phyloP scores from a whole-genome alignment of 2,329 filamentous ascomycete species.

The Pseudogymnoascus sp. region DNA sequence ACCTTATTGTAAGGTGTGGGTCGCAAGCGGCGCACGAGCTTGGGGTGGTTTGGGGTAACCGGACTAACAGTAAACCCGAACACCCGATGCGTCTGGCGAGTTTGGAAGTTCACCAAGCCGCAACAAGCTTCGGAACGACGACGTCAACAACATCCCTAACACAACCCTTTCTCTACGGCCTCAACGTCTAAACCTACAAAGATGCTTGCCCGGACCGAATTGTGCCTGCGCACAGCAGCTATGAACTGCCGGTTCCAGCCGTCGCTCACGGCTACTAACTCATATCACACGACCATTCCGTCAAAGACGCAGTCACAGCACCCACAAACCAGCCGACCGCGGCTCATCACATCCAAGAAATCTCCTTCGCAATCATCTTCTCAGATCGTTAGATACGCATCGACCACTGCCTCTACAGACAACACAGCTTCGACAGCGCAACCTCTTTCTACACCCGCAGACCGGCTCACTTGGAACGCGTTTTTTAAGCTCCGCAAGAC shows the following conservation, averaged over 20 bases:
- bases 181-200: slow-evolving; percentile 2
- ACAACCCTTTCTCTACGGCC: background rate
- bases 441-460: slow-evolving; percentile 5
- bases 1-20: too few species aligned
- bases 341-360: background rate
- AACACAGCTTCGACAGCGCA: slow-evolving; percentile 10
- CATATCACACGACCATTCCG: slow-evolving; percentile 23
- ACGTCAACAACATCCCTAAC: slow-evolving; percentile 4
- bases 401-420: slow-evolving; percentile 10
- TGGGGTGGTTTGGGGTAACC: background rate
- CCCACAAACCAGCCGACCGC: background rate
- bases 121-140: background rate
- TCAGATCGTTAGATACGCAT: slow-evolving; percentile 10
- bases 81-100: slow-evolving; percentile 1
- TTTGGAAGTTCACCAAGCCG: slow-evolving; percentile 1
- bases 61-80: background rate
- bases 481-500: slow-evolving; percentile 88
- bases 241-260: slow-evolving; percentile 27
- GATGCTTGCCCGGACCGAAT: slow-evolving; percentile 18
- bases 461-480: slow-evolving; percentile 68
- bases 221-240: slow-evolving; percentile 25
- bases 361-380: slow-evolving; percentile 5
- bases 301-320: slow-evolving; percentile 15
- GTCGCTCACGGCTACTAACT: slow-evolving; percentile 22
- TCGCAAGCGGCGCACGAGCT: too few species aligned